phyloP scores from a whole-genome alignment of 108 stramenopile genomes.

The Fistulifera solaris region DNA sequence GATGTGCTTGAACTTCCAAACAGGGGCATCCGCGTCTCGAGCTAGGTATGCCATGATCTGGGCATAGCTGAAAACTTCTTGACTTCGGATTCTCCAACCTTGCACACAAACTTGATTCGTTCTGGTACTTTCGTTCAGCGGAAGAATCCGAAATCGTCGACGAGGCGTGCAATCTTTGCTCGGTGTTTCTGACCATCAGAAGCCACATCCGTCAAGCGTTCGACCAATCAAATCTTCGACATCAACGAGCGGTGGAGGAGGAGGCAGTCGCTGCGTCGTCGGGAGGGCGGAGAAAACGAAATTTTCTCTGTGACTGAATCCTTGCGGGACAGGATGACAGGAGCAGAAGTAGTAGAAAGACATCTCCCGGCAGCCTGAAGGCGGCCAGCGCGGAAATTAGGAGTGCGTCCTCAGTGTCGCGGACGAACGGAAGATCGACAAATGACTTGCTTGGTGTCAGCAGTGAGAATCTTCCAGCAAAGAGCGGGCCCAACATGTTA shows the following conservation, averaged over 20 bases:
- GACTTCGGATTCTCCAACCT: not conserved
- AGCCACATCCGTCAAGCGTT: not conserved
- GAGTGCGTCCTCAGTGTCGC: not conserved
- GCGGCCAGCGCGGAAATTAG: not conserved
- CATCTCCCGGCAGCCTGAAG: no score
- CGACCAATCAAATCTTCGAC: constrained; percentile 6
- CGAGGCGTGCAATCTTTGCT: not conserved
- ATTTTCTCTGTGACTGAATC: no score
- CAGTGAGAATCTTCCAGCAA: constrained; percentile 11
- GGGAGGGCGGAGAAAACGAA: no score
- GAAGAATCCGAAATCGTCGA: not conserved
- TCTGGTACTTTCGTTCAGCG: no score
- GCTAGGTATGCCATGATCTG: not conserved
- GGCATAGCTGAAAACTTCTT: not conserved
- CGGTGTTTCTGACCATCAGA: not conserved
- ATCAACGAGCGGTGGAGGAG: no score
- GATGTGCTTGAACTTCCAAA: constrained; percentile 6
- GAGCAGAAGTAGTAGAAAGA: no score
- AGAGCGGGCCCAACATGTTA: constrained; percentile 21
- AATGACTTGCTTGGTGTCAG: constrained; percentile 4
- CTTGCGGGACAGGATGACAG: no score
- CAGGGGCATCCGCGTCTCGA: not conserved
- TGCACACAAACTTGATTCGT: constrained; percentile 2
- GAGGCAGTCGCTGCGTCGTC: no score
- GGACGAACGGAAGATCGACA: constrained; percentile 10